Percentiles rank a stretch among this genome's conserved stretches.
These are phyloP conservation scores for Polyporus arcularius DNA, from an alignment of 768 basidiomycete genomes.

Conservation along the genomic window DNA sequence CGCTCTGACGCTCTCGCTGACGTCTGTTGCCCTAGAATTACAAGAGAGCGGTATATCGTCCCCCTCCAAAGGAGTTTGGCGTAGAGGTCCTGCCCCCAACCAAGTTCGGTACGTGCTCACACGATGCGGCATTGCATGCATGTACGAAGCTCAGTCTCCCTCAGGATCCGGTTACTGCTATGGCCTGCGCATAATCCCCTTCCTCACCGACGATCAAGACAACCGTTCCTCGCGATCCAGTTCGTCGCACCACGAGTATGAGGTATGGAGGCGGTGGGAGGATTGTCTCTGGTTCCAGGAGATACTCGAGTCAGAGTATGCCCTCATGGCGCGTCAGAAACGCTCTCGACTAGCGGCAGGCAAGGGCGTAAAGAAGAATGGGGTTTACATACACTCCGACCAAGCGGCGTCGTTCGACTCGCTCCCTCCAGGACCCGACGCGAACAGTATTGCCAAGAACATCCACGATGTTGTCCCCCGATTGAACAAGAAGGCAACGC, in stretches of 20 bases:
- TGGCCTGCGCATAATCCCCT: conserved; percentile 61
- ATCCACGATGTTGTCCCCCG: conserved; percentile 67
- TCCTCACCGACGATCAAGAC: conserved; percentile 29
- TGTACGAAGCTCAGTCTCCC: conserved; percentile 2
- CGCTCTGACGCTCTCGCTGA: not conserved
- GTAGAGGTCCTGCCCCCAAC: conserved; percentile 59
- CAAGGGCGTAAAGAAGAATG: conserved; percentile 73
- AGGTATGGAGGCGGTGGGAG: conserved; percentile 81
- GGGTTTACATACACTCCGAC: conserved; percentile 68
- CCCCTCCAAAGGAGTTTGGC: conserved; percentile 59
- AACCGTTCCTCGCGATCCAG: conserved; percentile 20
- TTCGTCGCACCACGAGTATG: conserved; percentile 51
- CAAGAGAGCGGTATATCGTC: conserved; percentile 60
- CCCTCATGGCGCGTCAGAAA: conserved; percentile 63
- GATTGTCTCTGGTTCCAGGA: conserved; percentile 81
- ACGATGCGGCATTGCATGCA: not conserved
- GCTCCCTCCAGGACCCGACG: conserved; percentile 81
- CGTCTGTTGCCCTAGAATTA: conserved; percentile 42
- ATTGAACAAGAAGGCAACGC: conserved; percentile 67
- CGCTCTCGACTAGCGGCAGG: conserved; percentile 66
- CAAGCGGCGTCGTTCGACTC: conserved; percentile 84
- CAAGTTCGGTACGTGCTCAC: conserved; percentile 44
- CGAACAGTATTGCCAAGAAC: conserved; percentile 67
- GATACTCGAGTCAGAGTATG: conserved; percentile 64
- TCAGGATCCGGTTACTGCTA: conserved; percentile 58